Evolutionary conservation across 2,329 filamentous ascomycete species (phyloP).

Genomic region (Trichophyton mentagrophytes): DNA sequence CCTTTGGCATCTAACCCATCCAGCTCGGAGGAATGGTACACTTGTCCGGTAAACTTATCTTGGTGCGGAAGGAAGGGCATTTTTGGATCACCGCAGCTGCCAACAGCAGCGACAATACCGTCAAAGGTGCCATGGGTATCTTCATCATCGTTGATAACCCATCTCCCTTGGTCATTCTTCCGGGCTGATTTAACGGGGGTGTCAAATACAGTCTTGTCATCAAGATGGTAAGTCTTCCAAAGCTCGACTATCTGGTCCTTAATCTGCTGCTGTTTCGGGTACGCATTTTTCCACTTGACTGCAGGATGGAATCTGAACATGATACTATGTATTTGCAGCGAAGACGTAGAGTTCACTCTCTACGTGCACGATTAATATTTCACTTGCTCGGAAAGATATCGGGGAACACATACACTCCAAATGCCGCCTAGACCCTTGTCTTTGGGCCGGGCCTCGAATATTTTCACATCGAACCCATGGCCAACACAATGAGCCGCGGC

Average conservation of each 20-base stretch:
- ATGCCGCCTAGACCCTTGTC: slow-evolving; percentile 59
- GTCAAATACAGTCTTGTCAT: slow-evolving; percentile 59
- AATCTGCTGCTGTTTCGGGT: slow-evolving; percentile 65
- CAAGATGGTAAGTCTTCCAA: slow-evolving; percentile 63
- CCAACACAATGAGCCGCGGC: slow-evolving; percentile 72
- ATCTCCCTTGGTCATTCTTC: slow-evolving; percentile 54
- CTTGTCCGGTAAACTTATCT: slow-evolving; percentile 56
- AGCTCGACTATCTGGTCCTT: slow-evolving; percentile 56
- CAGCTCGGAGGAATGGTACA: slow-evolving; percentile 63
- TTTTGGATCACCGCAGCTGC: slow-evolving; percentile 68
- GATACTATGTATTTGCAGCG: slow-evolving; percentile 69
- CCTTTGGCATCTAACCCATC: slow-evolving; percentile 59
- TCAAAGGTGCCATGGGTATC: slow-evolving; percentile 59
- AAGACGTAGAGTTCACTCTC: slow-evolving; percentile 69
- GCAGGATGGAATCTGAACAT: slow-evolving; percentile 85
- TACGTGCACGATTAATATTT: slow-evolving; percentile 22
- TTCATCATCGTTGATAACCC: slow-evolving; percentile 67
- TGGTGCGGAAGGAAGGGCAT: slow-evolving; percentile 58
- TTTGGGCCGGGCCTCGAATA: slow-evolving; percentile 60
- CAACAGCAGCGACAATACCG: slow-evolving; percentile 63
- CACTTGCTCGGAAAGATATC: not conserved
- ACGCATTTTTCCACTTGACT: slow-evolving; percentile 60
- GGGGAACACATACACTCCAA: slow-evolving; percentile 50
- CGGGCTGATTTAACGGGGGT: slow-evolving; percentile 57
- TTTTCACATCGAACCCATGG: slow-evolving; percentile 68